These are phyloP conservation scores for Phytophthora megakarya DNA, from an alignment of 352 stramenopile species.

Conservation along the genomic window DNA sequence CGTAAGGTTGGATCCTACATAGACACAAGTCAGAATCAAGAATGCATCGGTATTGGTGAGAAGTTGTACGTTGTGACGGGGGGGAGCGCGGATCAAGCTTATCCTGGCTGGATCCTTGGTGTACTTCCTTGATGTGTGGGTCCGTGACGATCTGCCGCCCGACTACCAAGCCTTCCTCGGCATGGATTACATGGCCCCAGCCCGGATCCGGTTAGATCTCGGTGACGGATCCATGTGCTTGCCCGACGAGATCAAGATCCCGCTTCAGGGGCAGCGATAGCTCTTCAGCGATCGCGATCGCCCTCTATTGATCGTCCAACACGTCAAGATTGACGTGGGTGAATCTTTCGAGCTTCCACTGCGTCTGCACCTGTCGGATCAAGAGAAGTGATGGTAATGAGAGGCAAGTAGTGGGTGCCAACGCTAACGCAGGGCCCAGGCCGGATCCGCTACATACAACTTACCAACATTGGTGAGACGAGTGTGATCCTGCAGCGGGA, in stretches of 20 bases:
- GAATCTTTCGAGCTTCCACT: neutral
- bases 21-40: slow-evolving; percentile 10
- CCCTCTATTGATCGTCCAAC: neutral
- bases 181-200: too few relatives aligned
- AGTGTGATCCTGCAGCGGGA: neutral
- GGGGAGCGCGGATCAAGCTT: neutral
- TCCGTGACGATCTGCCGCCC: too few relatives aligned
- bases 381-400: slow-evolving; percentile 12
- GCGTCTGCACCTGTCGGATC: neutral
- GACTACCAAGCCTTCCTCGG: too few relatives aligned
- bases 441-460: neutral
- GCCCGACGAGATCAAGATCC: slow-evolving; percentile 1
- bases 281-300: neutral
- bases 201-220: too few relatives aligned
- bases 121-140: slow-evolving; percentile 1
- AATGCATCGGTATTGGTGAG: too few relatives aligned
- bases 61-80: neutral
- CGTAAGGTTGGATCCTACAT: slow-evolving; percentile 27
- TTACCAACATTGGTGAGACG: slow-evolving; percentile 11
- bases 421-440: neutral
- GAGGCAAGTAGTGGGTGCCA: slow-evolving; percentile 5
- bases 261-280: neutral
- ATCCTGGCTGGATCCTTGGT: neutral
- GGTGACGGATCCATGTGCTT: too few relatives aligned
- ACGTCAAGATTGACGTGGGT: neutral